Conservation (phyloP, 2,329 filamentous ascomycete genomes). For the Magnaporthiopsis rhizophila region DNA sequence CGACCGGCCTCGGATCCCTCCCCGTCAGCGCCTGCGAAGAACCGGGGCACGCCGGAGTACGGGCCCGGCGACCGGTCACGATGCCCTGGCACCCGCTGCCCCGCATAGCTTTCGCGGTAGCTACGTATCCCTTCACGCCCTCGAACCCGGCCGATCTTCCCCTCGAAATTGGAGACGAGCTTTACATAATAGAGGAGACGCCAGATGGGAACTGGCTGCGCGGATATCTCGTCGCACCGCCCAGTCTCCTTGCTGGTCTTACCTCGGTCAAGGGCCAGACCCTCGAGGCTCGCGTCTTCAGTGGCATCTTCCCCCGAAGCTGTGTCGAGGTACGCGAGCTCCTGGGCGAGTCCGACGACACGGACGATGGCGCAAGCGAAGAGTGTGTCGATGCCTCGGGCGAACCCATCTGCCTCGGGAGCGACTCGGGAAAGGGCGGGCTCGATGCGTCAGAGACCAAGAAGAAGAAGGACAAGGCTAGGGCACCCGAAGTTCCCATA, state of each 20-base stretch:
- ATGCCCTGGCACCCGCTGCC: slow-evolving; percentile 98
- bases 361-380: slow-evolving; percentile 35
- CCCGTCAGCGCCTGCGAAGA: neutral
- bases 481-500: slow-evolving; percentile 15
- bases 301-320: slow-evolving; percentile 91
- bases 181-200: slow-evolving; percentile 98
- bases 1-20: neutral
- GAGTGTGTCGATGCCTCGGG: slow-evolving; percentile 24
- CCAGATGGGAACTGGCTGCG: slow-evolving; percentile 88
- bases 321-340: slow-evolving; percentile 94
- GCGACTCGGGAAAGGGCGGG: slow-evolving; percentile 49
- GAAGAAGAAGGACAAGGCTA: slow-evolving; percentile 26
- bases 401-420: slow-evolving; percentile 26
- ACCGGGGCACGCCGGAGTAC: neutral
- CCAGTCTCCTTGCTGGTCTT: slow-evolving; percentile 82
- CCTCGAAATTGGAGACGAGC: slow-evolving; percentile 93
- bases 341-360: slow-evolving; percentile 63
- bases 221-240: slow-evolving; percentile 90
- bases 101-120: slow-evolving; percentile 95
- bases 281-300: slow-evolving; percentile 91
- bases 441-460: slow-evolving; percentile 28
- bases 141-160: slow-evolving; percentile 84
- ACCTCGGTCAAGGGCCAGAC: slow-evolving; percentile 89
- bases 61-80: slow-evolving; percentile 20
- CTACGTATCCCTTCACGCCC: slow-evolving; percentile 87